These are phyloP conservation scores for Alnus rubra DNA, from an alignment of 306 rosid genomes.

Conservation along the genomic window DNA sequence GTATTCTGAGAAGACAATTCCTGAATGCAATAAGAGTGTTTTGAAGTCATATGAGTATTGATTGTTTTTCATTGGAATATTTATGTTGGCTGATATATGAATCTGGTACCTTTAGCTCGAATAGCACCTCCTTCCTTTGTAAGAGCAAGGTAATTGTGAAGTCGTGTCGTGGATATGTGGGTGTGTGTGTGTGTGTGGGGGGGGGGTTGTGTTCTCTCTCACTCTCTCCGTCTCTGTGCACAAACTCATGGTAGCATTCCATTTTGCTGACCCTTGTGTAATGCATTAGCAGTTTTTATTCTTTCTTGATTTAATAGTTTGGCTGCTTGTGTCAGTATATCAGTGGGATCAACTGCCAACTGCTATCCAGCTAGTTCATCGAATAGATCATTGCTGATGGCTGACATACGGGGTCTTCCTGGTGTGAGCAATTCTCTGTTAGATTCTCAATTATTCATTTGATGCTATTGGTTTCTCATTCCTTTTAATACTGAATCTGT, in stretches of 20 bases:
- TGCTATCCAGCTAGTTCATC: conserved; percentile 76
- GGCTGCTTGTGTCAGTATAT: conserved; percentile 61
- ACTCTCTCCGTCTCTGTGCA: neutral
- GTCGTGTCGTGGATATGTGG: neutral
- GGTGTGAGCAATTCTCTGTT: conserved; percentile 58
- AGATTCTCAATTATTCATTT: conserved; percentile 38
- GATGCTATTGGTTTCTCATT: conserved; percentile 38
- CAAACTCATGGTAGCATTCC: neutral
- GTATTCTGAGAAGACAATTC: too few relatives aligned
- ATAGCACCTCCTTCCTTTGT: neutral
- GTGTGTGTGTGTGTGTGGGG: too few relatives aligned
- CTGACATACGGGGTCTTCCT: conserved; percentile 91
- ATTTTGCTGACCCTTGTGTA: neutral
- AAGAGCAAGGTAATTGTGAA: neutral
- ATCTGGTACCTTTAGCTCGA: neutral
- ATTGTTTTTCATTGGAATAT: neutral
- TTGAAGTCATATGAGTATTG: too few relatives aligned
- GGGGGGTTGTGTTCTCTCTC: too few relatives aligned
- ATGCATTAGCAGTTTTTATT: neutral
- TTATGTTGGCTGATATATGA: neutral
- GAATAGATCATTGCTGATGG: conserved; percentile 77
- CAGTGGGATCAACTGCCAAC: conserved; percentile 82
- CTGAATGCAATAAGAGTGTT: neutral
- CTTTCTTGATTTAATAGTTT: conserved; percentile 42
- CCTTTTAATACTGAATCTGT: conserved; percentile 40